phyloP scores from a whole-genome alignment of 495 filamentous ascomycete genomes.

The Lophiostoma macrostomum region DNA sequence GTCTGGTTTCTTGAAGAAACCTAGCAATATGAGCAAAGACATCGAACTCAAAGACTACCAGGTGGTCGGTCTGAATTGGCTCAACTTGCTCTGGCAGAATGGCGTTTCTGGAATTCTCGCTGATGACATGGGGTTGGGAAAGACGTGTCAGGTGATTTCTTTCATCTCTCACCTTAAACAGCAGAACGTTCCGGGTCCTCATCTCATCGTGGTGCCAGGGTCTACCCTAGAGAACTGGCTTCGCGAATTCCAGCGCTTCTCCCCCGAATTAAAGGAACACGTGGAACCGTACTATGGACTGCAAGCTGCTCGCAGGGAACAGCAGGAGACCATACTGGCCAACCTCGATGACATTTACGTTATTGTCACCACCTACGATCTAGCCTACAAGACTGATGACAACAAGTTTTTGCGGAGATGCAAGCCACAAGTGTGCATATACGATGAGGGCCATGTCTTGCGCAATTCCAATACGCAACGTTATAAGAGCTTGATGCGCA shows the following conservation, averaged over 20 bases:
- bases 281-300: conserved; percentile 80
- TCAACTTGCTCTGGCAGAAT: conserved; percentile 73
- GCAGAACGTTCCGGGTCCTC: conserved; percentile 66
- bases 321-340: conserved; percentile 63
- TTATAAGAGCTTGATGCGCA: conserved; percentile 75
- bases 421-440: conserved; percentile 66
- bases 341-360: conserved; percentile 69
- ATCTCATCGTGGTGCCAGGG: conserved; percentile 84
- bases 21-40: conserved; percentile 66
- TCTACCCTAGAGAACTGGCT: conserved; percentile 96
- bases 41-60: conserved; percentile 86
- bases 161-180: conserved; percentile 81
- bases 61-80: conserved; percentile 91
- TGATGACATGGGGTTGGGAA: conserved; percentile 97
- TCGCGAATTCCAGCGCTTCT: conserved; percentile 84
- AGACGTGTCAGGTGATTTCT: conserved; percentile 94
- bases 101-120: conserved; percentile 83
- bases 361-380: conserved; percentile 85
- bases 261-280: conserved; percentile 63
- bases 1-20: conserved; percentile 60
- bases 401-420: conserved; percentile 64
- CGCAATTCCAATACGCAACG: conserved; percentile 79
- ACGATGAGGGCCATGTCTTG: conserved; percentile 88
- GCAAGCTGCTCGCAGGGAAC: conserved; percentile 59
- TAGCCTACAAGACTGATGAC: conserved; percentile 62